A percentile compares a stretch with the other conserved stretches of the same genome.
Conservation (phyloP, 441 rosid genomes). For the Cnidoscolus chayamansa region DNA sequence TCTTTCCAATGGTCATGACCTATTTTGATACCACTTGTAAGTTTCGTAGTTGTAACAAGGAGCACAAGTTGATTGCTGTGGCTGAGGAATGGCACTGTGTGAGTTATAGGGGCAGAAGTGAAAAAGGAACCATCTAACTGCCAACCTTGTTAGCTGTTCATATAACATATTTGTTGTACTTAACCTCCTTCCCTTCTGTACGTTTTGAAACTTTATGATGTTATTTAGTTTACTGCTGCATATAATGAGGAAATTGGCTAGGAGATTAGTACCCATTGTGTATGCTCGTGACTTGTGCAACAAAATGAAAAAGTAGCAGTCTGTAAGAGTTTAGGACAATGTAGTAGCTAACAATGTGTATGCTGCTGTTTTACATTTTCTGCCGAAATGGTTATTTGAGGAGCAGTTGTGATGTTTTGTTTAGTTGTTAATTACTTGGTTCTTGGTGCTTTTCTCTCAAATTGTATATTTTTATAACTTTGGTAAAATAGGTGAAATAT, state of each 20-base stretch:
- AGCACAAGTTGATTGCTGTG: neutral
- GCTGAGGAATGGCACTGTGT: neutral
- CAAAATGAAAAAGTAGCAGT: neutral
- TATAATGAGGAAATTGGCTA: neutral
- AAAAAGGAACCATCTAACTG: neutral
- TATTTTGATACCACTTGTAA: too few relatives aligned
- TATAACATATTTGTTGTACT: neutral
- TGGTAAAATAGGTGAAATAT: conserved; percentile 1
- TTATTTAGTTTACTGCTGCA: neutral
- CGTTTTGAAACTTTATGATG: neutral
- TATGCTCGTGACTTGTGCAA: neutral
- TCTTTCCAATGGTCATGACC: too few relatives aligned
- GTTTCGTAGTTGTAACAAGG: neutral
- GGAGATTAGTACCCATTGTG: neutral
- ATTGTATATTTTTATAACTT: conserved; percentile 4
- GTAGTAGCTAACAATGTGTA: neutral
- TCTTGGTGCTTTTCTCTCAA: neutral
- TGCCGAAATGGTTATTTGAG: neutral
- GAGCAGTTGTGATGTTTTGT: neutral
- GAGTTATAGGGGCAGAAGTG: neutral
- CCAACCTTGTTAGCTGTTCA: neutral
- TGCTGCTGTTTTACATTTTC: neutral
- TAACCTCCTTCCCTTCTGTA: neutral
- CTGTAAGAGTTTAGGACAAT: neutral
- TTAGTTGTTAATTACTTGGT: neutral